phyloP scores from a whole-genome alignment of 495 filamentous ascomycete genomes.

The Penicillium antarcticum region DNA sequence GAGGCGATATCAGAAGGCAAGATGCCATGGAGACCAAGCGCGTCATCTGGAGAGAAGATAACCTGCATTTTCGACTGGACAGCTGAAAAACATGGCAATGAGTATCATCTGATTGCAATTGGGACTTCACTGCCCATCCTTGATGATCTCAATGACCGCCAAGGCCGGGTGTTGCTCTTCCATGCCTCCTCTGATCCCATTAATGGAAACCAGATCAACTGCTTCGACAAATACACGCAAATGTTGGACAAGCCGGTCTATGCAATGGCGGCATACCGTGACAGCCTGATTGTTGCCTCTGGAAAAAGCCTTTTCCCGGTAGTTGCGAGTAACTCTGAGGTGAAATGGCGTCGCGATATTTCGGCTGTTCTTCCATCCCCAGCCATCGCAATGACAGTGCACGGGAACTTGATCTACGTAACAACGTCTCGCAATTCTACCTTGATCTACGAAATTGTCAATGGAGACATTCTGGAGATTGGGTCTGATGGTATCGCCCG shows the following conservation, averaged over 20 bases:
- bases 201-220: conserved; percentile 29
- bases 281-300: conserved; percentile 37
- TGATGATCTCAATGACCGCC: conserved; percentile 10
- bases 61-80: conserved; percentile 51
- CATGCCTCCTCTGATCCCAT: conserved; percentile 25
- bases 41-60: conserved; percentile 43
- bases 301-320: conserved; percentile 37
- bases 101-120: conserved; percentile 47
- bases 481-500: conserved; percentile 25
- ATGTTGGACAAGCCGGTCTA: conserved; percentile 35
- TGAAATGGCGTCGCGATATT: conserved; percentile 30
- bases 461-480: conserved; percentile 29
- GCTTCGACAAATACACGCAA: conserved; percentile 36
- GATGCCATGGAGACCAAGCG: conserved; percentile 30
- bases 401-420: conserved; percentile 37
- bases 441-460: conserved; percentile 31
- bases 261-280: conserved; percentile 40
- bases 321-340: conserved; percentile 27
- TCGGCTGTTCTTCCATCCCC: conserved; percentile 36
- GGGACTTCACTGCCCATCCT: conserved; percentile 33
- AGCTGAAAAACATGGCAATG: conserved; percentile 34
- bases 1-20: conserved; percentile 1
- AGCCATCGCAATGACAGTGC: conserved; percentile 39
- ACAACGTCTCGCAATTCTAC: conserved; percentile 43
- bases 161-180: conserved; percentile 37